phyloP scores from a whole-genome alignment of 495 filamentous ascomycete genomes.

The Talaromyces liani region DNA sequence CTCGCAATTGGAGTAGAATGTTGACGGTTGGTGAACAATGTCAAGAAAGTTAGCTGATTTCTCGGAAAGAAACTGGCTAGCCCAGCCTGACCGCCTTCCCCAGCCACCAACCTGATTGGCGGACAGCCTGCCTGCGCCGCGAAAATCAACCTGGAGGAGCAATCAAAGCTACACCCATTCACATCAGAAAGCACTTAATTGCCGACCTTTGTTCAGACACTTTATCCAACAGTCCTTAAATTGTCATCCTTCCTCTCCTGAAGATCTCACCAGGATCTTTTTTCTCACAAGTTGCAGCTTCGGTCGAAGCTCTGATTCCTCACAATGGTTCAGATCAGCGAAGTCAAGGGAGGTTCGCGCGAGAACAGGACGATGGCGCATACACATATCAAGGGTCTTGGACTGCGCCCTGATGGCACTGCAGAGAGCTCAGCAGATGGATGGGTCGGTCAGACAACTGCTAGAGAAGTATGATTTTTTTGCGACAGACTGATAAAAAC shows the following conservation, averaged over 20 bases:
- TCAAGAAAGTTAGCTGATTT: neutral
- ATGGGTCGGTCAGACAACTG: conserved; percentile 82
- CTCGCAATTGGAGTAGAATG: neutral
- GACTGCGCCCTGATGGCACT: conserved; percentile 71
- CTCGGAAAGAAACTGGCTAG: conserved; percentile 6
- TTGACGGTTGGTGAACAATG: neutral
- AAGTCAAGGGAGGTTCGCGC: conserved; percentile 91
- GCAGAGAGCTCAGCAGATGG: conserved; percentile 70
- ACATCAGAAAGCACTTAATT: neutral
- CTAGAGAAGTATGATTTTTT: conserved; percentile 62
- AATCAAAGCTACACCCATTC: conserved; percentile 2
- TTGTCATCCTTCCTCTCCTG: neutral
- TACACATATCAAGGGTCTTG: conserved; percentile 93
- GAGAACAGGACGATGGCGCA: conserved; percentile 94
- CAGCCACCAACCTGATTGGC: neutral
- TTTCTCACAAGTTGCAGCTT: conserved; percentile 1
- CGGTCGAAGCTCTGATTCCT: conserved; percentile 11
- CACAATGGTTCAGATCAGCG: conserved; percentile 87
- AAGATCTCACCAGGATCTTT: neutral
- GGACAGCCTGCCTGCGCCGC: neutral
- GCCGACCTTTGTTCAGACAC: neutral
- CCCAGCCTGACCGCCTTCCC: conserved; percentile 2
- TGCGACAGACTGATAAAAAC: neutral
- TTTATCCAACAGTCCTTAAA: neutral
- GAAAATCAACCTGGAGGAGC: conserved; percentile 3